Evolutionary conservation across 257 asterid genomes (phyloP).

Genomic region (Petrea volubilis): DNA sequence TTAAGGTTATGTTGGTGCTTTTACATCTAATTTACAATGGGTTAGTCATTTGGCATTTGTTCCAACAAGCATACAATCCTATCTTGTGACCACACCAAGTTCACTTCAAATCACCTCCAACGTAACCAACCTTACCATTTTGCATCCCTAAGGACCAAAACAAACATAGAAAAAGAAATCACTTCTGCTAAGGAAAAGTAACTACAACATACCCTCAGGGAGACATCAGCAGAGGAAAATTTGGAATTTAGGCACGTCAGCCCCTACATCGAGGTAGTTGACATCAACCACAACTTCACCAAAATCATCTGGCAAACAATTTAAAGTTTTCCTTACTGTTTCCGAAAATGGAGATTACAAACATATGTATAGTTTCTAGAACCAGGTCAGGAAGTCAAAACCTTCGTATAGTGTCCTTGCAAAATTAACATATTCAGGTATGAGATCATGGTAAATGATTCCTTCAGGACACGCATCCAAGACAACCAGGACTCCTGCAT

Average conservation of each 20-base stretch:
- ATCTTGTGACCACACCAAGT: no score
- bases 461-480: slow-evolving; percentile 90
- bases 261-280: slow-evolving; percentile 81
- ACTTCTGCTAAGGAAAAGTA: background rate
- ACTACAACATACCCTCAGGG: slow-evolving; percentile 22
- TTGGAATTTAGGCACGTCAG: slow-evolving; percentile 49
- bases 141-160: no score
- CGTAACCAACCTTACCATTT: no score
- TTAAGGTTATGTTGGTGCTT: no score
- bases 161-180: no score
- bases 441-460: slow-evolving; percentile 76
- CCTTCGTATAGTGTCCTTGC: slow-evolving; percentile 95
- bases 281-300: slow-evolving; percentile 82
- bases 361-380: slow-evolving; percentile 7
- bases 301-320: slow-evolving; percentile 64
- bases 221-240: slow-evolving; percentile 71
- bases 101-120: no score
- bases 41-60: no score
- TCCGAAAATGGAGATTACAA: background rate
- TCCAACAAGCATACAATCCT: no score
- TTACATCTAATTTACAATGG: no score
- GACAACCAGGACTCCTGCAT: slow-evolving; percentile 85
- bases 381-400: slow-evolving; percentile 13
- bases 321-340: background rate
- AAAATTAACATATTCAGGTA: slow-evolving; percentile 61